Evolutionary conservation across 139 green algal species (phyloP), one percentile per base, ranked within the genome.

Genomic region (Volvox africanus): DNA sequence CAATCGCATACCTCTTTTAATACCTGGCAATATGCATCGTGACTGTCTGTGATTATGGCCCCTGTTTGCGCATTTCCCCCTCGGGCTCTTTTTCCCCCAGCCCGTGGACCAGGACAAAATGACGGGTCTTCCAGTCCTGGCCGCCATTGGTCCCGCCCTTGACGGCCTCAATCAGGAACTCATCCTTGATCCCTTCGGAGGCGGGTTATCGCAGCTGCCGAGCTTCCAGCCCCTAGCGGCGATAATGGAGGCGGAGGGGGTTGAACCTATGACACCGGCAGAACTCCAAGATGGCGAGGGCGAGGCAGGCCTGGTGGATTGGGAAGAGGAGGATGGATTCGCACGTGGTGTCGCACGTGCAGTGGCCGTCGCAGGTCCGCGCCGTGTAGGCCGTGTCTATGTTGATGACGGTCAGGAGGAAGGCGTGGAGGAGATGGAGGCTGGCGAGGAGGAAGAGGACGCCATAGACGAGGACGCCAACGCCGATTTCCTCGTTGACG

Each of bases 361-460:
- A 61, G 22, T 6, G 80, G 28, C 61, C 50, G 80, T 36, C 24
- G 78, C 21, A 33, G 36, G 2, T 61, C 3, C 77, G 2, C 17
- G 32, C 77, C 32, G 32, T 19, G 77, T 55, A 9, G 44, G 5
- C 44, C 44, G 28, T 37, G 80, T 55, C 80, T n/a, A 44, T 9
- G 80, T 1, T 18, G 78, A 33, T 24, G 62, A 91, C 21, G 62
- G 61, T 28, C 32, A 71, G 0, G 62, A 89, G 37, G 76, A 79
- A n/a, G 85, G 73, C 36, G 33, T 81, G 65, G 77, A 91, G 76
- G 67, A 80, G 62, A 71, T 75, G 30, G 28, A 85, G 65, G 87
- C 26, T 12, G 76, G 83, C 69, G 61, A 77, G 50, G 37, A 77
- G n/a, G n/a, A n/a, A n/a, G n/a, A n/a, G n/a, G n/a, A n/a, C n/a